phyloP scores from a whole-genome alignment of 2,329 filamentous ascomycete species.

The Colletotrichum scovillei region DNA sequence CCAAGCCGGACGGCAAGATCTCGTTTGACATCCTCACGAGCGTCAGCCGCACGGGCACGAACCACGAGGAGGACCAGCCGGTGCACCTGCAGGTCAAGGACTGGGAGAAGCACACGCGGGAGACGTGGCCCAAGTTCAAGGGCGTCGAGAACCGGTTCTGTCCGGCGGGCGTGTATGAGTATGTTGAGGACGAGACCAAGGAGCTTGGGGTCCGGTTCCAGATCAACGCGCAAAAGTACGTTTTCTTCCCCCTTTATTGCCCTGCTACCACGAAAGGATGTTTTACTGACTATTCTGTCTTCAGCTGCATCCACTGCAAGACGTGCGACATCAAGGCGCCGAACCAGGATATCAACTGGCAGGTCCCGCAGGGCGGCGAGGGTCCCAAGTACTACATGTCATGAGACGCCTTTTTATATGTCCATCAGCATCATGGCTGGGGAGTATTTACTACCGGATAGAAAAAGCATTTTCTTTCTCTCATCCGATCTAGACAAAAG shows the following conservation, averaged over 20 bases:
- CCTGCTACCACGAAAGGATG: neutral
- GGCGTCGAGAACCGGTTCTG: slow-evolving; percentile 97
- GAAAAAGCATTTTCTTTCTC: neutral
- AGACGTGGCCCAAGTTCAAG: slow-evolving; percentile 88
- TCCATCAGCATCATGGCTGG: neutral
- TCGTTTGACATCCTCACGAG: slow-evolving; percentile 96
- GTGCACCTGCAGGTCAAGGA: slow-evolving; percentile 95
- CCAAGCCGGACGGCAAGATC: slow-evolving; percentile 95
- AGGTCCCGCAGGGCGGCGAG: slow-evolving; percentile 92
- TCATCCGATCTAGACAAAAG: neutral
- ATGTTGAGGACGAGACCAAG: slow-evolving; percentile 91
- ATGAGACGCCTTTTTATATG: slow-evolving; percentile 39
- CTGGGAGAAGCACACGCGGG: slow-evolving; percentile 89
- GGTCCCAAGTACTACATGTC: slow-evolving; percentile 79
- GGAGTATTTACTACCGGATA: neutral
- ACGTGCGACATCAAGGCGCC: slow-evolving; percentile 99
- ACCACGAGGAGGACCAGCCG: slow-evolving; percentile 98
- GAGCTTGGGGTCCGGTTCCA: slow-evolving; percentile 92
- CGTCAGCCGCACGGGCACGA: slow-evolving; percentile 94
- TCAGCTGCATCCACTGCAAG: slow-evolving; percentile 98
- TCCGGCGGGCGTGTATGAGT: slow-evolving; percentile 97
- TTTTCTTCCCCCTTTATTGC: slow-evolving; percentile 40
- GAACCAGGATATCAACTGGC: slow-evolving; percentile 96
- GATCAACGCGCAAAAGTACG: slow-evolving; percentile 97
- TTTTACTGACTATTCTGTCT: slow-evolving; percentile 9